These are phyloP conservation scores for Bipolaris oryzae DNA, from an alignment of 2,329 filamentous ascomycete genomes.

Conservation along the genomic window DNA sequence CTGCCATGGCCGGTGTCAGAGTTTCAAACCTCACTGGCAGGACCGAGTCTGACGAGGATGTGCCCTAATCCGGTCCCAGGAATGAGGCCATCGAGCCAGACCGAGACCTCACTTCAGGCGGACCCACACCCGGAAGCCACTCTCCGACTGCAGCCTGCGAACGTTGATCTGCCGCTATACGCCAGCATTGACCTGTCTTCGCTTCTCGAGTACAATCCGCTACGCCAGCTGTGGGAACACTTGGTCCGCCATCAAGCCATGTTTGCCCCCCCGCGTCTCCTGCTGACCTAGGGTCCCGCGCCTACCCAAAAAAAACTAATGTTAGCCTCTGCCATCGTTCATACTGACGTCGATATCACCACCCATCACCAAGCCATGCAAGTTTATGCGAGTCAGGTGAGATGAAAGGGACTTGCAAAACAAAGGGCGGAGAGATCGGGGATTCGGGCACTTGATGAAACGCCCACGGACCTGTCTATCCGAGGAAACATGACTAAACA, in stretches of 20 bases:
- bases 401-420: conserved; percentile 22
- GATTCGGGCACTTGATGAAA: conserved; percentile 24
- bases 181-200: no score
- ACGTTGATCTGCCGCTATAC: conserved; percentile 21
- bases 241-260: neutral
- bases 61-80: neutral
- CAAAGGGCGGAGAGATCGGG: conserved; percentile 14
- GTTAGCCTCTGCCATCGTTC: neutral
- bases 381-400: conserved; percentile 9
- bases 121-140: conserved; percentile 15
- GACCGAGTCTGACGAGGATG: conserved; percentile 3
- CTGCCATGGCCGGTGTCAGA: conserved; percentile 9
- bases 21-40: conserved; percentile 21
- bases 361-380: neutral
- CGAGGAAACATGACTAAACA: conserved; percentile 4
- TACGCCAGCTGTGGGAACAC: neutral
- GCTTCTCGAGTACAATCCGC: no score
- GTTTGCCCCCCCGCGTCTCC: neutral
- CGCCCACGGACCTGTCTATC: conserved; percentile 3
- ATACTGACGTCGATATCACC: neutral
- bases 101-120: conserved; percentile 14
- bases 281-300: neutral
- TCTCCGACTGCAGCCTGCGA: conserved; percentile 4
- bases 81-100: conserved; percentile 15
- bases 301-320: neutral